A percentile compares a stretch with the other conserved stretches of the same genome.
These are phyloP conservation scores for Chenopodium quinoa DNA, from an alignment of 148 eudicot genomes.

Conservation along the genomic window DNA sequence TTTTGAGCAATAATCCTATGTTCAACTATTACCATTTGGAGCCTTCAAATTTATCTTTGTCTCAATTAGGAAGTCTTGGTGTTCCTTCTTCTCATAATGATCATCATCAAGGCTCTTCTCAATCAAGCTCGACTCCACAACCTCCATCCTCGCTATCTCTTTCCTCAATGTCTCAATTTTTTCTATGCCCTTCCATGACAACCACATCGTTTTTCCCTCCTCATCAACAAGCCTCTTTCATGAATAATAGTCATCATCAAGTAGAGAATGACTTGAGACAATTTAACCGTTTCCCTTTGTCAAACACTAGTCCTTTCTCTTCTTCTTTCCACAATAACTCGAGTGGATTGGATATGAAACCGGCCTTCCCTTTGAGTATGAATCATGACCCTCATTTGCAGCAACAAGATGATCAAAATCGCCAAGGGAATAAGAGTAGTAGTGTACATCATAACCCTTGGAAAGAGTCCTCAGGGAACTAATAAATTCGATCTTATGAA, in stretches of 20 bases:
- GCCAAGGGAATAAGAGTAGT: slow-evolving; percentile 15
- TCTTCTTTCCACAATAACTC: slow-evolving; percentile 24
- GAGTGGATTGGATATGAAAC: slow-evolving; percentile 29
- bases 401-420: slow-evolving; percentile 17
- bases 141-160: slow-evolving; percentile 27
- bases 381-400: slow-evolving; percentile 30
- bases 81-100: slow-evolving; percentile 32
- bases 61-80: slow-evolving; percentile 46
- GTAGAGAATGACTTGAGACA: slow-evolving; percentile 38
- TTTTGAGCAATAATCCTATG: slow-evolving; percentile 37
- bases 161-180: slow-evolving; percentile 36
- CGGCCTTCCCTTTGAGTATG: slow-evolving; percentile 28
- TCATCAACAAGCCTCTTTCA: slow-evolving; percentile 22
- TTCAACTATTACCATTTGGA: slow-evolving; percentile 47
- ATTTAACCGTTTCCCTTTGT: slow-evolving; percentile 34
- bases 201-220: slow-evolving; percentile 34
- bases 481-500: not conserved
- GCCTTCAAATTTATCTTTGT: slow-evolving; percentile 52
- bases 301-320: slow-evolving; percentile 22
- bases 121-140: slow-evolving; percentile 19
- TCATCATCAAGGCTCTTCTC: slow-evolving; percentile 21
- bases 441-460: slow-evolving; percentile 3
- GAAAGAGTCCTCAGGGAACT: slow-evolving; percentile 7
- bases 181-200: slow-evolving; percentile 36
- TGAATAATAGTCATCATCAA: slow-evolving; percentile 10